Conservation (phyloP, 2,329 filamentous ascomycete genomes). For the Aspergillus puulaauensis region DNA sequence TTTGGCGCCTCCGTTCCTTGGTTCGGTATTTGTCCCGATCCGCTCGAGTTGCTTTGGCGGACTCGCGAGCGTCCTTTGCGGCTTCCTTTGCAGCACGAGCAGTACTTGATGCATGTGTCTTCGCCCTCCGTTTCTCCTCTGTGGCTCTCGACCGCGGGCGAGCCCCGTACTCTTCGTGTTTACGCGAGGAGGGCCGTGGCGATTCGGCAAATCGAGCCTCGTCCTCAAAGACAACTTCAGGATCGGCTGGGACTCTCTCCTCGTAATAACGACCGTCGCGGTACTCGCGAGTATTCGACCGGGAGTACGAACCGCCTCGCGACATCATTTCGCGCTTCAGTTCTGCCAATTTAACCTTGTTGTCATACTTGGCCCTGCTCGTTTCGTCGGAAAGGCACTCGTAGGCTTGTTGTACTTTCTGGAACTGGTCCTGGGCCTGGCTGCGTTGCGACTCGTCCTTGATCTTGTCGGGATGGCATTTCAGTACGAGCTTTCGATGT, state of each 20-base stretch:
- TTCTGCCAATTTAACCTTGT: slow-evolving; percentile 66
- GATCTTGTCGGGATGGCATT: slow-evolving; percentile 89
- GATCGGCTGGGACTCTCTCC: slow-evolving; percentile 40
- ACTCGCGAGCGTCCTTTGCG: slow-evolving; percentile 36
- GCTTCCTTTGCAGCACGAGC: slow-evolving; percentile 33
- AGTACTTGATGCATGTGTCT: slow-evolving; percentile 22
- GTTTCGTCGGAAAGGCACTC: slow-evolving; percentile 80
- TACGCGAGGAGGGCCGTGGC: slow-evolving; percentile 37
- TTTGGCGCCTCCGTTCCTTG: slow-evolving; percentile 43
- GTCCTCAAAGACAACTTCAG: slow-evolving; percentile 35
- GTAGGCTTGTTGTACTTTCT: slow-evolving; percentile 89
- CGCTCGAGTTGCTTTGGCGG: slow-evolving; percentile 29
- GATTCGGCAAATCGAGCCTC: slow-evolving; percentile 38
- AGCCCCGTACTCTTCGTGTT: slow-evolving; percentile 38
- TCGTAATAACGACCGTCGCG: slow-evolving; percentile 46
- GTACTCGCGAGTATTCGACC: slow-evolving; percentile 35
- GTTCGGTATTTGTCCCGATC: slow-evolving; percentile 41
- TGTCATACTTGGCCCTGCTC: slow-evolving; percentile 74
- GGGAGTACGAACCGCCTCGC: slow-evolving; percentile 34
- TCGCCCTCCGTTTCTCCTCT: slow-evolving; percentile 41
- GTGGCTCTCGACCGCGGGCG: slow-evolving; percentile 32
- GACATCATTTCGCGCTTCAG: slow-evolving; percentile 58
- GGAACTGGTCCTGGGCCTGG: slow-evolving; percentile 81
- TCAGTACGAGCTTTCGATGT: slow-evolving; percentile 82
- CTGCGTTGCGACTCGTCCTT: slow-evolving; percentile 74